These are phyloP conservation scores for Alternaria dauci DNA, from an alignment of 2,329 filamentous ascomycete species.

Conservation along the genomic window DNA sequence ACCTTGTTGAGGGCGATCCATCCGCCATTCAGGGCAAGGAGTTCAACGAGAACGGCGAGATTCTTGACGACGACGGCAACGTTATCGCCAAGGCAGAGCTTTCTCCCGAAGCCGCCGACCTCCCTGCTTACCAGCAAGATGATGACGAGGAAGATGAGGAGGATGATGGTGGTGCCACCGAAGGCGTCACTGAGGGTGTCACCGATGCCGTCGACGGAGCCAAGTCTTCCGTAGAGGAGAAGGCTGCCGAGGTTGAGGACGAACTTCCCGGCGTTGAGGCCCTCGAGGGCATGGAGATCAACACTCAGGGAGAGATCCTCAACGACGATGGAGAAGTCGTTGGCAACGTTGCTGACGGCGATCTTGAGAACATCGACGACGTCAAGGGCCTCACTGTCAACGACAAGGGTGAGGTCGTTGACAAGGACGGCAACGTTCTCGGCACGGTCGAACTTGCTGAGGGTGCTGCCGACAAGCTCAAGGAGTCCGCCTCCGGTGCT, in stretches of 20 bases:
- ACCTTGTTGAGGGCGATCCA: slow-evolving; percentile 59
- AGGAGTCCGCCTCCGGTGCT: slow-evolving; percentile 50
- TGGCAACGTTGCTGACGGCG: slow-evolving; percentile 58
- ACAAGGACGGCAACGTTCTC: slow-evolving; percentile 60
- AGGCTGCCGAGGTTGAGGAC: slow-evolving; percentile 54
- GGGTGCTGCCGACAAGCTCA: slow-evolving; percentile 58
- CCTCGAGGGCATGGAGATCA: slow-evolving; percentile 60
- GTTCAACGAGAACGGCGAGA: slow-evolving; percentile 63
- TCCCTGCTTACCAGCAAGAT: slow-evolving; percentile 43
- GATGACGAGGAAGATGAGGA: slow-evolving; percentile 37
- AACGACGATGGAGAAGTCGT: slow-evolving; percentile 60
- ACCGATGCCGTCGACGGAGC: slow-evolving; percentile 31
- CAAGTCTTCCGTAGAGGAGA: slow-evolving; percentile 48
- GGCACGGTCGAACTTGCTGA: slow-evolving; percentile 61
- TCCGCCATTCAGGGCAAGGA: slow-evolving; percentile 58
- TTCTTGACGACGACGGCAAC: slow-evolving; percentile 63
- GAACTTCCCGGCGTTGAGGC: slow-evolving; percentile 62
- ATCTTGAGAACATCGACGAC: slow-evolving; percentile 52
- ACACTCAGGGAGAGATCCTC: slow-evolving; percentile 59
- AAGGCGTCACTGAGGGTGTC: slow-evolving; percentile 36
- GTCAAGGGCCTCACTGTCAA: slow-evolving; percentile 60
- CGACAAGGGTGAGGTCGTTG: slow-evolving; percentile 60
- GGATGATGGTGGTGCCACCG: slow-evolving; percentile 34
- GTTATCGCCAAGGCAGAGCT: slow-evolving; percentile 62
- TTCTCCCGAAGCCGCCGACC: slow-evolving; percentile 56